Conservation (phyloP, 306 rosid genomes). For the Datisca glomerata region DNA sequence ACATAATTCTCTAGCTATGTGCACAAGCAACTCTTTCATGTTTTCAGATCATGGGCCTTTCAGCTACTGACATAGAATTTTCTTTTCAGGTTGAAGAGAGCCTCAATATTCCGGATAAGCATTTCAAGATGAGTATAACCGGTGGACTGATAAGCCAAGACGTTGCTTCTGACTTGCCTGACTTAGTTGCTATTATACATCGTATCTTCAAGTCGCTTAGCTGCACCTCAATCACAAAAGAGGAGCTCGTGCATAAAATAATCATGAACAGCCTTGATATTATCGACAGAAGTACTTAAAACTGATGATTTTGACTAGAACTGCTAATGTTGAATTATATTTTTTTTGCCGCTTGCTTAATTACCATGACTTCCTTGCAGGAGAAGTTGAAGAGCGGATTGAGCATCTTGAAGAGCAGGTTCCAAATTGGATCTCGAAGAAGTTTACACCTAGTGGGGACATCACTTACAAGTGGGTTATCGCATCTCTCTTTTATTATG, state of each 20-base stretch:
- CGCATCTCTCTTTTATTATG: too few species aligned
- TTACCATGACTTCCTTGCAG: conserved; percentile 19
- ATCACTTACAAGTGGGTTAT: conserved; percentile 33
- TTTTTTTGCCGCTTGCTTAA: conserved; percentile 14
- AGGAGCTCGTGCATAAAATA: conserved; percentile 66
- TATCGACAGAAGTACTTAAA: conserved; percentile 40
- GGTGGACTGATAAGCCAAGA: conserved; percentile 8
- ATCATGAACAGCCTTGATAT: conserved; percentile 38
- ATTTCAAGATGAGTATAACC: conserved; percentile 13
- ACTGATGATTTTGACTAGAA: conserved; percentile 2
- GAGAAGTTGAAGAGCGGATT: conserved; percentile 51
- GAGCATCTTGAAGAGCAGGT: conserved; percentile 35
- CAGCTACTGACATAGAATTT: conserved; percentile 3
- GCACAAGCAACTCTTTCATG: too few species aligned
- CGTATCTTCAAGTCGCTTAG: conserved; percentile 36
- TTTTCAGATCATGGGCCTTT: too few species aligned
- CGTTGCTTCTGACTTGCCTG: conserved; percentile 22
- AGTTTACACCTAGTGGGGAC: conserved; percentile 31
- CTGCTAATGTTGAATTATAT: too few species aligned
- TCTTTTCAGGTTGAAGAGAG: conserved; percentile 23
- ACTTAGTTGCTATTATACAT: conserved; percentile 39
- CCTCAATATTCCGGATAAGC: conserved; percentile 14
- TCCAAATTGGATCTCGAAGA: conserved; percentile 53
- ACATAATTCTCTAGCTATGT: too few species aligned
- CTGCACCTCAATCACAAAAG: conserved; percentile 46